A percentile compares a stretch with the other conserved stretches of the same genome.
Conservation (phyloP, 305 asterid species). For the Lippia alba region DNA sequence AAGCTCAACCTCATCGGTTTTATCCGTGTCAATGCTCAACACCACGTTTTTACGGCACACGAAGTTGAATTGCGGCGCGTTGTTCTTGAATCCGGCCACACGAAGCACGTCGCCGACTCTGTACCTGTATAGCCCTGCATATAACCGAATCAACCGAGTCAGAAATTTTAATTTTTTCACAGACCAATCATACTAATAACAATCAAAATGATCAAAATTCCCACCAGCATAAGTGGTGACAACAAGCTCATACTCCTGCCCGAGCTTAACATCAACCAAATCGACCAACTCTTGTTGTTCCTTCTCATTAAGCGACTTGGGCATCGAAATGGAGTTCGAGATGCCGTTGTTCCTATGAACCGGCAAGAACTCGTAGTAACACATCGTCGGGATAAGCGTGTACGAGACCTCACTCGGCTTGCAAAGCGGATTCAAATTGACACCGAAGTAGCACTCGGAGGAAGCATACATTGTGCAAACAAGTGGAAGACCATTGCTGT, state of each 20-base stretch:
- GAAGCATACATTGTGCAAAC: conserved; percentile 33
- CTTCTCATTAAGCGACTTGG: conserved; percentile 60
- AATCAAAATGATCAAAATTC: not conserved
- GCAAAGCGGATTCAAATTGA: conserved; percentile 25
- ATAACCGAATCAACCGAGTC: not conserved
- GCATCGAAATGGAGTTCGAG: conserved; percentile 47
- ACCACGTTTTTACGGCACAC: conserved; percentile 81
- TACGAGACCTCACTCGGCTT: conserved; percentile 28
- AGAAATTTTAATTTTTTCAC: no score
- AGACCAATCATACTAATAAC: no score
- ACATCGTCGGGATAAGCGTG: conserved; percentile 27
- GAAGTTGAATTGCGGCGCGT: conserved; percentile 89
- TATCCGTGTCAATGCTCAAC: conserved; percentile 76
- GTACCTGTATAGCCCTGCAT: conserved; percentile 77
- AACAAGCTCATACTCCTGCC: conserved; percentile 88
- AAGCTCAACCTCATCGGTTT: conserved; percentile 87
- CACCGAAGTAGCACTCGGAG: conserved; percentile 13
- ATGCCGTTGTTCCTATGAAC: conserved; percentile 48
- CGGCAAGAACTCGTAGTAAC: conserved; percentile 47
- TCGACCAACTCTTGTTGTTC: conserved; percentile 76
- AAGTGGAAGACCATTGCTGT: conserved; percentile 27
- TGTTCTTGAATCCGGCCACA: conserved; percentile 91
- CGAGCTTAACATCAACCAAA: conserved; percentile 72
- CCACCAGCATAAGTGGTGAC: conserved; percentile 95
- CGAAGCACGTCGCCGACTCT: conserved; percentile 86